Evolutionary conservation across 495 filamentous ascomycete genomes (phyloP).

Genomic region (Xeromyces bisporus): DNA sequence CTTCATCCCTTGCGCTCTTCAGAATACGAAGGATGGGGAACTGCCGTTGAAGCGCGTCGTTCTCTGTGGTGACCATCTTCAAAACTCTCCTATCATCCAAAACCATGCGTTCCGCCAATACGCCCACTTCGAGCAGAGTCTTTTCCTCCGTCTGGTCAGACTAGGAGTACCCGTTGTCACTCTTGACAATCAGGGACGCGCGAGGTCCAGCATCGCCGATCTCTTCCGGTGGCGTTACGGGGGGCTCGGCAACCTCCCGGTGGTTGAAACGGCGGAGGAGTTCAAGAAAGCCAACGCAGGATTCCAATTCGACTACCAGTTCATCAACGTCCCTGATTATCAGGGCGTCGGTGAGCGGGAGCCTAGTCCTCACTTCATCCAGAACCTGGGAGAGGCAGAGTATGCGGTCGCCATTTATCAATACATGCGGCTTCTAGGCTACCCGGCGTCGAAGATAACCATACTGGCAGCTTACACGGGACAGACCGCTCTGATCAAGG

Average conservation of each 20-base stretch:
- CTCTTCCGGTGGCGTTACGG: slow-evolving; percentile 92
- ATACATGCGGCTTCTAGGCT: slow-evolving; percentile 95
- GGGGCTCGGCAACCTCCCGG: slow-evolving; percentile 60
- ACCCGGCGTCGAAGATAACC: slow-evolving; percentile 78
- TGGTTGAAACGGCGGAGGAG: slow-evolving; percentile 46
- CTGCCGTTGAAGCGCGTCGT: slow-evolving; percentile 73
- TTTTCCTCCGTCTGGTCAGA: slow-evolving; percentile 81
- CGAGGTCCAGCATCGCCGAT: slow-evolving; percentile 67
- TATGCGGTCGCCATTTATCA: slow-evolving; percentile 90
- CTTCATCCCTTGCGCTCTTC: slow-evolving; percentile 83
- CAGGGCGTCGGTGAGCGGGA: slow-evolving; percentile 79
- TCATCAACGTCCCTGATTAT: slow-evolving; percentile 91
- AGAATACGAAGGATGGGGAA: slow-evolving; percentile 55
- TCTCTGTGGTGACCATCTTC: slow-evolving; percentile 85
- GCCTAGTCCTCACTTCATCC: slow-evolving; percentile 90
- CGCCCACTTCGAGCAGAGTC: slow-evolving; percentile 85
- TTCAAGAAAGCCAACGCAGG: slow-evolving; percentile 79
- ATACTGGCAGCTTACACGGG: slow-evolving; percentile 91
- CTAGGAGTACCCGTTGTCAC: slow-evolving; percentile 78
- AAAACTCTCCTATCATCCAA: slow-evolving; percentile 92
- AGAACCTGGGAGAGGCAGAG: slow-evolving; percentile 94
- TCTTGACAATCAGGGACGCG: slow-evolving; percentile 85
- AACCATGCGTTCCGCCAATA: slow-evolving; percentile 93
- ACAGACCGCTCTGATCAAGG: slow-evolving; percentile 78
- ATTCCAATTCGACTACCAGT: slow-evolving; percentile 87